phyloP scores from a whole-genome alignment of 192 early-diverging fungal genomes.

The Gonapodya sp. region DNA sequence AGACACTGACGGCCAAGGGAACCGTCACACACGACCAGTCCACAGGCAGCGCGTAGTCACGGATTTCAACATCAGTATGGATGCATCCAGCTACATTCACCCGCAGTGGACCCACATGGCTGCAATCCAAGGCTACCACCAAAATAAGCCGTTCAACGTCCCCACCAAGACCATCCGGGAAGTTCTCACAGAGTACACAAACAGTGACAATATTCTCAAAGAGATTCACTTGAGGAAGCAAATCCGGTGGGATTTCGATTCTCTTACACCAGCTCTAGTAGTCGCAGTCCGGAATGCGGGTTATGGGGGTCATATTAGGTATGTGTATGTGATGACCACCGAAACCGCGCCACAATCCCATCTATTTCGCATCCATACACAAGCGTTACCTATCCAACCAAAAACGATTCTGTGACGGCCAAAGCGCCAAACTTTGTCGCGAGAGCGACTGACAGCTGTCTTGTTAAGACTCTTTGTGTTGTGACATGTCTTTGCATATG shows the following conservation, averaged over 20 bases:
- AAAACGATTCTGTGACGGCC: not conserved
- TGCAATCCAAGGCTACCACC: not conserved
- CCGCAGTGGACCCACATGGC: conserved; percentile 1
- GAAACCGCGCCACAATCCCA: not conserved
- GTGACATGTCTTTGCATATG: not conserved
- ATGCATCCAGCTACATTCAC: not conserved
- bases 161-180: not conserved
- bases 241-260: not conserved
- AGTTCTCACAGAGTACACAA: not conserved
- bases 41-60: not conserved
- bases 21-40: not conserved
- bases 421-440: not conserved
- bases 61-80: not conserved
- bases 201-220: not conserved
- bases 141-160: not conserved
- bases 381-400: not conserved
- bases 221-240: conserved; percentile 1
- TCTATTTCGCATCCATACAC: not conserved
- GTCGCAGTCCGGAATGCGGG: not conserved
- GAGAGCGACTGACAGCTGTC: not conserved
- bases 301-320: not conserved
- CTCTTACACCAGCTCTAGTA: not conserved
- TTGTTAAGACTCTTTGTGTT: not conserved
- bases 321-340: not conserved
- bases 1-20: not conserved